Percentiles rank a stretch among this genome's conserved stretches.
phyloP scores from a whole-genome alignment of 2,329 filamentous ascomycete species.

The Diplodia sapinea region DNA sequence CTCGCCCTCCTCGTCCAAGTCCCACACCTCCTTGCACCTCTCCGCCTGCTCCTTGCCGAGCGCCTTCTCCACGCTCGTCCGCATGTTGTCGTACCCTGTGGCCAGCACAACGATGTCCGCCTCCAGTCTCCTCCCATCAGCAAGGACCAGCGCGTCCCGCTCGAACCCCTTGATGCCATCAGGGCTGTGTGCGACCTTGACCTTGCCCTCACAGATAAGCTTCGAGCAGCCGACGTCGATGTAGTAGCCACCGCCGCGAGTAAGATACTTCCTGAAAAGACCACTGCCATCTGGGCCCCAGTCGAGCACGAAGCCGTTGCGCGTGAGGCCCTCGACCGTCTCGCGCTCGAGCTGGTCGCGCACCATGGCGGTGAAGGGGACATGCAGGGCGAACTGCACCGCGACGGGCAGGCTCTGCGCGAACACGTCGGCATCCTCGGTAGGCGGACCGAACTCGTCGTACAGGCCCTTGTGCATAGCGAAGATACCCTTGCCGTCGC shows the following conservation, averaged over 20 bases:
- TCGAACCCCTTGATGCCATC: conserved; percentile 61
- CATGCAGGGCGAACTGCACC: conserved; percentile 65
- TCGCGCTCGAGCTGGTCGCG: conserved; percentile 43
- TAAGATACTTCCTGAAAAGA: conserved; percentile 67
- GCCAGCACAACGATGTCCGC: conserved; percentile 66
- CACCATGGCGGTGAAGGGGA: conserved; percentile 50
- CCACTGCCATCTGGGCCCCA: conserved; percentile 63
- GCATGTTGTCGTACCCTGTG: conserved; percentile 70
- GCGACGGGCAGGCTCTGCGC: conserved; percentile 64
- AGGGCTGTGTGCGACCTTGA: conserved; percentile 60
- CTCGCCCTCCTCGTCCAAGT: conserved; percentile 49
- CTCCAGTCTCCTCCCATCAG: conserved; percentile 63
- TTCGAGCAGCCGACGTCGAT: conserved; percentile 70
- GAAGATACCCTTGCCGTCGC: conserved; percentile 58
- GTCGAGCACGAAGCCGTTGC: conserved; percentile 67
- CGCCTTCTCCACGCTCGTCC: conserved; percentile 64
- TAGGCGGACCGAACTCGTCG: conserved; percentile 59
- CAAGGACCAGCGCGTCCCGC: conserved; percentile 46
- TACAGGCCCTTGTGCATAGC: conserved; percentile 57
- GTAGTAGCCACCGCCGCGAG: conserved; percentile 72
- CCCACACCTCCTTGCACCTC: conserved; percentile 57
- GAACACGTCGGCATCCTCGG: conserved; percentile 70
- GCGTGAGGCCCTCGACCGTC: conserved; percentile 55
- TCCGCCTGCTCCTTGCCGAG: conserved; percentile 68
- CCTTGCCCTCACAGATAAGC: conserved; percentile 67